Percentiles rank a stretch among this genome's conserved stretches.
Evolutionary conservation across 306 rosid genomes (phyloP).

Genomic region (Pyrus communis): DNA sequence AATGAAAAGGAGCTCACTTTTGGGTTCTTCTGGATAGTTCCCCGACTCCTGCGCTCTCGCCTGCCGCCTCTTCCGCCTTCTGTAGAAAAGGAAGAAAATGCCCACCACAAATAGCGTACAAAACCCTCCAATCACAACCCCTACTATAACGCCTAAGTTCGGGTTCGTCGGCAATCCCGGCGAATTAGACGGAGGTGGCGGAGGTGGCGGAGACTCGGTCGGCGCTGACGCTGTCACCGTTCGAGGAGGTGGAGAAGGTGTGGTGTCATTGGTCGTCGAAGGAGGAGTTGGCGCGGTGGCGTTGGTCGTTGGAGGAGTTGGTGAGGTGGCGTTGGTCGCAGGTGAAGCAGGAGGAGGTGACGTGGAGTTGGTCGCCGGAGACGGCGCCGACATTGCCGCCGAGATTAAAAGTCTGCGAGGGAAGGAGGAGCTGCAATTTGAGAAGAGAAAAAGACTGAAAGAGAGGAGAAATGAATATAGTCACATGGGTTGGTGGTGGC

Average conservation of each 20-base stretch:
- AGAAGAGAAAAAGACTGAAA: background rate
- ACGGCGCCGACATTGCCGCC: constrained; percentile 37
- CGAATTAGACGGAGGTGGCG: background rate
- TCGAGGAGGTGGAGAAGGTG: constrained; percentile 15
- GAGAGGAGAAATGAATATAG: background rate
- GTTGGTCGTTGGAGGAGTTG: background rate
- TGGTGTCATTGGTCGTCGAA: background rate
- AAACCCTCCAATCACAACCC: constrained; percentile 29
- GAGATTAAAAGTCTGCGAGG: background rate
- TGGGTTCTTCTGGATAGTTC: constrained; percentile 3
- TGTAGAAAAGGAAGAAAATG: constrained; percentile 11
- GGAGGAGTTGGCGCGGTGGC: background rate
- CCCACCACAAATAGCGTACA: constrained; percentile 22
- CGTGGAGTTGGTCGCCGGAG: constrained; percentile 7
- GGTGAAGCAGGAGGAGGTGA: constrained; percentile 18
- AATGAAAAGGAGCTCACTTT: constrained; percentile 5
- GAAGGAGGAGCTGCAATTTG: background rate
- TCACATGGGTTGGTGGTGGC: background rate
- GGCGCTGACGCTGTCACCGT: background rate
- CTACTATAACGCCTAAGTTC: constrained; percentile 12
- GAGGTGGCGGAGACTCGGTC: background rate
- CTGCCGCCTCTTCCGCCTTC: constrained; percentile 18
- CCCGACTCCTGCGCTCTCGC: background rate
- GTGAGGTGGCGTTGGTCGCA: background rate
- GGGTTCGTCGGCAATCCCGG: background rate